Base-by-base conservation (phyloP, 257 asterid genomes). In the Solanum chmielewskii region DNA sequence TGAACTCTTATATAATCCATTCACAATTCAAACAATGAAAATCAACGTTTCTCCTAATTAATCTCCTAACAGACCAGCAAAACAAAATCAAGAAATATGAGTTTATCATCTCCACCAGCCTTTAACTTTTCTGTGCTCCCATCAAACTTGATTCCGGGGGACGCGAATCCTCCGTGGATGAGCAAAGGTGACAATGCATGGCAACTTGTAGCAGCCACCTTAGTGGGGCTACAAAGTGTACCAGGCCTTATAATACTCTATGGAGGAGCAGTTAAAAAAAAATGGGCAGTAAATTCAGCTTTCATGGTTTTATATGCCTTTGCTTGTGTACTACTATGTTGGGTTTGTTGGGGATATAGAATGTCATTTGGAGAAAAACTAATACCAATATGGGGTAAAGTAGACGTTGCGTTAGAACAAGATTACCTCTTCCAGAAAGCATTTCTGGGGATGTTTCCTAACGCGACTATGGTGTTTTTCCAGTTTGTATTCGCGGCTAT, bases 221-320 rank as follows among this genome's bases (percentile, higher is more conserved):
- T 94, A 1, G 96, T 93, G 29, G 98, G 96, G 0, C 86, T 93
- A 11, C 97, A 94, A 83, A 94, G 94, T 33, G 93, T 94, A 3
- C 96, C 95, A 12, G 98, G 98, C 69, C 91, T 94, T 1, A 92
- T 94, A 44, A 93, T 94, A 83, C 14, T 93, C 39, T 93, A 94
- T 41, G 97, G 96, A 20, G 96, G 97, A 1, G 95, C 96, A 0
- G 97, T 94, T 7, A 94, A 94, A 87, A 94, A 94, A 90, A 94
- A 94, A 88, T 92, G 97, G 97, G 97, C 94, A 0, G 97, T 94
- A 10, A 94, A 94, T 39, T 94, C 98, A 12, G 98, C 98, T 33
- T 94, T 94, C 91, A 94, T 94, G 98, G 98, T 92, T 2, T 47
- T 94, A 39, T 94, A 94, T 13, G 96, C 98, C 5, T 94, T 94